Conservation (phyloP, 2,329 filamentous ascomycete species). For the Cytospora piceae region DNA sequence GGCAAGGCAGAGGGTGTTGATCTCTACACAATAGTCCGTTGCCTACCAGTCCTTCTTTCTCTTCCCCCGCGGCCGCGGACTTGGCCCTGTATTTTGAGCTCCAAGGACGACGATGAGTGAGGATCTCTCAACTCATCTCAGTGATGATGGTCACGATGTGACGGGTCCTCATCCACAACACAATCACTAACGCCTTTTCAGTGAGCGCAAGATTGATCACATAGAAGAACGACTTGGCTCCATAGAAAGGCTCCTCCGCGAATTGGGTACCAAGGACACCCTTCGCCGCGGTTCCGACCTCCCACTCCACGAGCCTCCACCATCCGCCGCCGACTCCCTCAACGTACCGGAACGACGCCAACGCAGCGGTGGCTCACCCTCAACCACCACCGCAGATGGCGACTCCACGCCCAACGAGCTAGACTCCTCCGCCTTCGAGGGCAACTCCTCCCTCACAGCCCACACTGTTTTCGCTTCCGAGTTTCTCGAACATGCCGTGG, state of each 20-base stretch:
- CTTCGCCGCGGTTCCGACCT: conserved; percentile 25
- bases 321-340: conserved; percentile 1
- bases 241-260: conserved; percentile 49
- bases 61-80: not conserved
- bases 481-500: conserved; percentile 58
- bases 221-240: conserved; percentile 50
- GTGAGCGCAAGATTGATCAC: conserved; percentile 57
- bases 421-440: conserved; percentile 47
- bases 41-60: conserved; percentile 7
- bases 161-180: not conserved
- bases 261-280: conserved; percentile 39
- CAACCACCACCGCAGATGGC: conserved; percentile 3
- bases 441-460: conserved; percentile 52
- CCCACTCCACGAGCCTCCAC: conserved; percentile 20
- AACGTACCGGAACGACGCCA: conserved; percentile 4
- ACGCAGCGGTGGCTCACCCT: conserved; percentile 1
- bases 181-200: conserved; percentile 34
- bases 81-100: not conserved
- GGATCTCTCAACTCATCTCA: not conserved
- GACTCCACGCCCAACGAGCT: conserved; percentile 36
- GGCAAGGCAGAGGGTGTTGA: conserved; percentile 58
- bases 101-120: not conserved
- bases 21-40: conserved; percentile 63
- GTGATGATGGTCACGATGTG: not conserved
- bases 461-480: conserved; percentile 59